A percentile compares a stretch with the other conserved stretches of the same genome.
These are phyloP conservation scores for Talaromyces atroroseus DNA, from an alignment of 2,329 filamentous ascomycete genomes.

Conservation along the genomic window DNA sequence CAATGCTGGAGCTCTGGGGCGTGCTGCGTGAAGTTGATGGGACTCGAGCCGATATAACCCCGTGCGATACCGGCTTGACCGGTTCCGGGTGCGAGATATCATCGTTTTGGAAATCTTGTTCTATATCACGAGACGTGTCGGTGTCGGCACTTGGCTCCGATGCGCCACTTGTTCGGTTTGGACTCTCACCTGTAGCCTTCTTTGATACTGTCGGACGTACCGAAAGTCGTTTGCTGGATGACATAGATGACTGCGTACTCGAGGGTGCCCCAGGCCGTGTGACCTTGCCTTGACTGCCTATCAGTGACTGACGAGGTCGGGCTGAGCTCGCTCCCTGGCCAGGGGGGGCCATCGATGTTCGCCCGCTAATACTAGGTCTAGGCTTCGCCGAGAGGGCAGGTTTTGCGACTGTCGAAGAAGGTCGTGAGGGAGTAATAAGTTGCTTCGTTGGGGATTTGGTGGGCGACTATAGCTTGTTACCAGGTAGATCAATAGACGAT, in stretches of 20 bases:
- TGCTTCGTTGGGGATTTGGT: conserved; percentile 77
- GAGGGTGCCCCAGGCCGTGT: conserved; percentile 29
- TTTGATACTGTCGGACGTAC: conserved; percentile 25
- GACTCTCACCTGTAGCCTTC: conserved; percentile 24
- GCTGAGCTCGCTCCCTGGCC: conserved; percentile 27
- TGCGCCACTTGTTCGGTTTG: conserved; percentile 21
- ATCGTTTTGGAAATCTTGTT: conserved; percentile 19
- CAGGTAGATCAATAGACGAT: background rate
- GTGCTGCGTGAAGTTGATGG: conserved; percentile 36
- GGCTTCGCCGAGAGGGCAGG: conserved; percentile 43
- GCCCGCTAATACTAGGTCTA: conserved; percentile 51
- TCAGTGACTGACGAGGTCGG: conserved; percentile 37
- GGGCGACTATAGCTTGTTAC: conserved; percentile 54
- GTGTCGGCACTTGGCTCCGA: conserved; percentile 27
- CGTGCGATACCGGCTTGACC: conserved; percentile 21
- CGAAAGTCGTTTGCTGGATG: conserved; percentile 29
- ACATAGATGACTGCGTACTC: conserved; percentile 20
- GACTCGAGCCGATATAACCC: conserved; percentile 20
- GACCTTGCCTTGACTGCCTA: conserved; percentile 27
- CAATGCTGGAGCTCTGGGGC: conserved; percentile 46
- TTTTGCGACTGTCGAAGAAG: conserved; percentile 47
- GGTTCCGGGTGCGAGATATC: conserved; percentile 19
- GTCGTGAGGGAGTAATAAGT: conserved; percentile 45
- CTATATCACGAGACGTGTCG: conserved; percentile 22
- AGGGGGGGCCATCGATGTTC: conserved; percentile 65